Base-by-base conservation (phyloP, 805 yeast genomes). In the Teunomyces lycoperdinae region DNA sequence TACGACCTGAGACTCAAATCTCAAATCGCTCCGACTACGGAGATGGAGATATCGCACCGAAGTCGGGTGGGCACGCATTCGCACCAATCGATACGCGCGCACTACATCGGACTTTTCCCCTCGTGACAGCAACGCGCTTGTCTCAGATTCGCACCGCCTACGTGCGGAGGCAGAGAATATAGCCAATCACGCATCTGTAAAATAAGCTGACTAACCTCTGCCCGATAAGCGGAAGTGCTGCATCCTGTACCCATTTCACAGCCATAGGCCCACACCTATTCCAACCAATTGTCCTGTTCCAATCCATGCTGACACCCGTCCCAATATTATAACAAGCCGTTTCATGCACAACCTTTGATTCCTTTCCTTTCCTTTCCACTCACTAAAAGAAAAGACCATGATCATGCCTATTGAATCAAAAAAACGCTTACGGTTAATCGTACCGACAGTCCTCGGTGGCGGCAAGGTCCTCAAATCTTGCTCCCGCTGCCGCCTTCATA, bases 401-500 rank as follows among this genome's bases (percentile, higher is more conserved):
- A 52, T 48, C 44, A 52, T 52, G 56, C 53, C 56, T 7, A 30
- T 46, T 9, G 38, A 45, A 13, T 40, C 51, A 10, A 49, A 46
- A 24, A 50, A 43, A 30, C 47, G 51, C 16, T 40, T 51, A 46
- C 50, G 46, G 47, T 47, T 52, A 33, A 47, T 54, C 27, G 41
- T 52, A 27, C 56, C 56, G 24, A 20, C 48, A 31, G 31, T 31
- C 16, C 17, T 34, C 16, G 32, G 27, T 11, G 62, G 60, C 16
- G 56, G 50, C n/a, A 56, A 50, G 45, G 36, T 60, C 26, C 54
- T 61, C 42, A 81, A 82, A 55, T 78, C 87, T 9, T 84, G 89
- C 58, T 71, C 77, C 4, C 68, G 85, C 29, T 84, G 89, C 61
- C 71, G 89, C 31, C 79, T 78, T 56, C 85, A 82, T 55, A 84